Base-by-base conservation (phyloP, 768 basidiomycete species). In the Arthromyces matolae region DNA sequence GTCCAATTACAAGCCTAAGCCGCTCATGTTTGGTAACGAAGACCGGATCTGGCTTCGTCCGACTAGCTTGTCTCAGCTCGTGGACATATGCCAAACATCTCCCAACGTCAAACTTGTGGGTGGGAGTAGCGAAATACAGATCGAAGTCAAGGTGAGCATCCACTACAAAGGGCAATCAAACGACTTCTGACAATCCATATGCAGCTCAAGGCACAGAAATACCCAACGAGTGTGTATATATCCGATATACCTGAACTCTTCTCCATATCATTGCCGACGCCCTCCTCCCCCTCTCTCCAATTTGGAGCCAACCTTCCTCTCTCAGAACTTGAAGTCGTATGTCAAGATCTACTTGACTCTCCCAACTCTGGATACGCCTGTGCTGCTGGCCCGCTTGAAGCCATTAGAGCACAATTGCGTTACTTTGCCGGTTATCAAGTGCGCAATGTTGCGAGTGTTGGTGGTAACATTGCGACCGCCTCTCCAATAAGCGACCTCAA, bases 401-500 rank as follows among this genome's bases (percentile, higher is more conserved):
- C 46, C 24, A 51, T 54, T 28, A 12, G 37, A 22, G 14, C 49
- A 5, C 53, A 54, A 22, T 34, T 54, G 16, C 53, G 53, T 25
- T 54, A 54, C 24, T 54, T 54, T 24, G 53, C 49, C 1, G 53
- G 53, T 8, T 51, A 36, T 37, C 53, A 54, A 24, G 38, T 54
- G 31, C 49, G 53, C 24, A 54, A 54, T 37, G 49, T 54, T 23
- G 53, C 53, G 5, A 47, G 46, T 19, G 53, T 51, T 8, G 53
- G 42, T 25, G 53, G 53, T 4, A 54, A 54, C 29, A 54, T 54
- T 7, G 53, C 49, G 9, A 54, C 53, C 1, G 53, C 53, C 1
- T 51, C 49, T 12, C 53, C 53, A 5, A 54, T 54, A 37, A 54
- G 53, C 16, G 53, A 54, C 19, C 53, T 54, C 10, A 54, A 54